These are phyloP conservation scores for Tulasnella sp. DNA, from an alignment of 768 basidiomycete species.

Conservation along the genomic window DNA sequence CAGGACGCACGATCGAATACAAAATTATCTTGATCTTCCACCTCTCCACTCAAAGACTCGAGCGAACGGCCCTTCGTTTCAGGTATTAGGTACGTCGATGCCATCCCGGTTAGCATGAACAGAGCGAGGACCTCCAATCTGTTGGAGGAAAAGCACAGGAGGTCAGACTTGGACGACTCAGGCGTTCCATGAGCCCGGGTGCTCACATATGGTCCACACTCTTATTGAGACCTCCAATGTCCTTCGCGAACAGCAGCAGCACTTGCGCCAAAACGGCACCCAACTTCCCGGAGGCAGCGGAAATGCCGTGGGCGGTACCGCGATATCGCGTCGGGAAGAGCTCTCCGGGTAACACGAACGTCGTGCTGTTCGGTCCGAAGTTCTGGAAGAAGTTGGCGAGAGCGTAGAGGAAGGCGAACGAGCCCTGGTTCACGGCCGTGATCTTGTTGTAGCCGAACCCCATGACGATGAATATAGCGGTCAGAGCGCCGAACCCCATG, in stretches of 20 bases:
- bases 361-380: conserved; percentile 38
- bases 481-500: conserved; percentile 38
- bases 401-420: conserved; percentile 40
- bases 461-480: conserved; percentile 35
- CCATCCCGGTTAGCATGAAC: conserved; percentile 39
- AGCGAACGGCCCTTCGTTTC: conserved; percentile 39
- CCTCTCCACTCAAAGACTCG: conserved; percentile 36
- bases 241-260: conserved; percentile 34
- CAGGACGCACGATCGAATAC: not conserved
- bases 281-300: conserved; percentile 42
- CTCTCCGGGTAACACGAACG: conserved; percentile 41
- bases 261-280: conserved; percentile 43
- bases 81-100: conserved; percentile 39
- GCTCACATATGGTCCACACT: conserved; percentile 7
- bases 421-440: conserved; percentile 35
- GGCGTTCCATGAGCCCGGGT: not conserved
- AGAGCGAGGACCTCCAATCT: conserved; percentile 40
- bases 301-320: conserved; percentile 40
- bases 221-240: conserved; percentile 22
- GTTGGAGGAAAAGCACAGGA: conserved; percentile 22
- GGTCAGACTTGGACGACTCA: not conserved
- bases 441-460: conserved; percentile 41
- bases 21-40: conserved; percentile 31
- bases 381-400: conserved; percentile 40
- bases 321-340: conserved; percentile 42